Conservation (phyloP, 129 eudicot species). For the Gnaphalium uliginosum region DNA sequence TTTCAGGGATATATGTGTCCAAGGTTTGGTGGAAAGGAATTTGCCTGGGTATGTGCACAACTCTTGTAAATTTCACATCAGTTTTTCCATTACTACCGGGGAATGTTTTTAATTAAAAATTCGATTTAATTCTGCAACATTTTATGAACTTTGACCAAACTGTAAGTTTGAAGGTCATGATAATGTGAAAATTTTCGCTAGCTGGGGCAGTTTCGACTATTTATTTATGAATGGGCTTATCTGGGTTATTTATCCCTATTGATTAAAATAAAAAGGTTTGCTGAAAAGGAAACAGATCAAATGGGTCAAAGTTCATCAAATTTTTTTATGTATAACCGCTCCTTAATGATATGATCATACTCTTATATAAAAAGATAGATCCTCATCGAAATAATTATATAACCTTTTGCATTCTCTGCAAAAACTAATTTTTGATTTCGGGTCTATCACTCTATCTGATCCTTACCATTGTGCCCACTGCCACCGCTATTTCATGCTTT, state of each 20-base stretch:
- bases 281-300: neutral
- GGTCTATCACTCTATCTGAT: constrained; percentile 11
- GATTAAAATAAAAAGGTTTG: neutral
- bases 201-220: neutral
- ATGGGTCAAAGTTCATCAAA: neutral
- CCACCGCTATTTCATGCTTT: neutral
- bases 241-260: neutral
- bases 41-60: constrained; percentile 77
- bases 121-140: constrained; percentile 11
- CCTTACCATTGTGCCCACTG: neutral
- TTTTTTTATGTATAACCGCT: neutral
- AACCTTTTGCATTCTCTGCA: neutral
- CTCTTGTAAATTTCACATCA: neutral
- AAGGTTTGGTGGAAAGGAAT: constrained; percentile 87
- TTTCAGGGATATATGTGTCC: constrained; percentile 93
- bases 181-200: neutral
- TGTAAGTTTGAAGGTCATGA: neutral
- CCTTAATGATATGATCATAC: neutral
- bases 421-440: neutral
- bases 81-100: neutral
- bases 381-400: neutral
- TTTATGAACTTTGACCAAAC: constrained; percentile 1
- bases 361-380: neutral
- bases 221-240: neutral
- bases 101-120: neutral